Base-by-base conservation (phyloP, 2,329 filamentous ascomycete genomes). In the Pseudogymnoascus sp. region DNA sequence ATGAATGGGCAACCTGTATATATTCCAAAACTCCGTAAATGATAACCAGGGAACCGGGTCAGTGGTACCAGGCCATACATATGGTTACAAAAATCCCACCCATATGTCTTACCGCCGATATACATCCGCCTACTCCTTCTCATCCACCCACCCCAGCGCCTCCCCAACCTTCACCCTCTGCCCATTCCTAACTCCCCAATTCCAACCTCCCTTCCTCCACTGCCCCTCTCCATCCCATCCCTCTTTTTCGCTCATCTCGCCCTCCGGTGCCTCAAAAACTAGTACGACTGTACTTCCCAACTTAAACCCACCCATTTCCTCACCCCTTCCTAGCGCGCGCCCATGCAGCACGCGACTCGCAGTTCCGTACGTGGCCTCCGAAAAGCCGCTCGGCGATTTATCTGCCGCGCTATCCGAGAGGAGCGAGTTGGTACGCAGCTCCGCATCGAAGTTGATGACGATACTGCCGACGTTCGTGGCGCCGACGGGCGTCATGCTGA, bases 221-320 rank as follows among this genome's bases (percentile, higher is more conserved):
- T 80, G 81, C 19, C 78, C 80, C 33, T 78, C 78, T 6, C 76
- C 77, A 63, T 80, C 80, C 74, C 84, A 86, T 1, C 86, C 84
- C 62, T 85, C 82, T 67, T 78, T 83, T 60, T 81, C 80, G 50
- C 81, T 73, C n/a, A 38, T 16, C 28, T 76, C 71, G 12, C 84
- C 84, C 69, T 87, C 85, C 0, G 95, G 95, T 11, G 95, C 95
- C 77, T 99, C 96, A 73, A 99, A 99, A 0, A 99, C 92, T 61
- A 99, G 80, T 40, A 99, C 95, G 68, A 99, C 88, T 1, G 93
- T 96, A 74, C 91, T 96, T 19, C 95, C 95, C 3, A 99, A 82
- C 78, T 96, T 91, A 78, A 99, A 99, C 0, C 95, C 96, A 62
- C 95, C 95, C 92, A 99, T 98, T 76, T 99, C 95, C 73, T 98